Conservation (phyloP, 768 basidiomycete genomes). For the Trametes cubensis region DNA sequence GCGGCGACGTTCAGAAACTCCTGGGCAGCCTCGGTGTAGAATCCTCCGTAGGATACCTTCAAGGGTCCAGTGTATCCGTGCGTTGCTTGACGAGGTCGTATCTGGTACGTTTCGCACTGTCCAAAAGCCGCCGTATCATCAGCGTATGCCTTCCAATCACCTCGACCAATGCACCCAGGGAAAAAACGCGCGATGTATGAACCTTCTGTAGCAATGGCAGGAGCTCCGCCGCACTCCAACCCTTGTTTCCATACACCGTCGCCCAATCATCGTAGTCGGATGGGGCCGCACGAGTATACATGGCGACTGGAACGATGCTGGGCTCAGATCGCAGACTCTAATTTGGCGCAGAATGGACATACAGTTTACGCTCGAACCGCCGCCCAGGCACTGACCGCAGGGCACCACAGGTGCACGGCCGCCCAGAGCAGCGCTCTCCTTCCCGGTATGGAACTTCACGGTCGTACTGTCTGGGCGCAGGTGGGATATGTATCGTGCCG, state of each 20-base stretch:
- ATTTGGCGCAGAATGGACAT: not conserved
- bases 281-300: slow-evolving; percentile 57
- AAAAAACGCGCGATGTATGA: not conserved
- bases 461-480: slow-evolving; percentile 42
- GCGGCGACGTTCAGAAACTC: slow-evolving; percentile 51
- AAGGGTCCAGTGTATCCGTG: slow-evolving; percentile 41
- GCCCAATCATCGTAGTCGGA: slow-evolving; percentile 69
- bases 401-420: slow-evolving; percentile 49
- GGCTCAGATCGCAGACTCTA: not conserved
- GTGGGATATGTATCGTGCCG: slow-evolving; percentile 50
- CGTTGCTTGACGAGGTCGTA: slow-evolving; percentile 28
- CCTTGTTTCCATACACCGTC: slow-evolving; percentile 47
- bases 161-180: too few species aligned
- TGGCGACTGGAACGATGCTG: slow-evolving; percentile 14
- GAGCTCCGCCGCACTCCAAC: slow-evolving; percentile 58
- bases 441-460: slow-evolving; percentile 44
- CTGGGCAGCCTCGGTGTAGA: slow-evolving; percentile 43
- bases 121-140: not conserved
- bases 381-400: slow-evolving; percentile 55
- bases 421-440: slow-evolving; percentile 44
- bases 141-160: not conserved
- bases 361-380: slow-evolving; percentile 65
- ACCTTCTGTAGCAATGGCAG: slow-evolving; percentile 57
- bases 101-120: slow-evolving; percentile 39
- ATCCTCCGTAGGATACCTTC: slow-evolving; percentile 45